Percentiles rank a stretch among this genome's conserved stretches.
These are phyloP conservation scores for Nicotiana noctiflora DNA, from an alignment of 257 asterid genomes.

Conservation along the genomic window DNA sequence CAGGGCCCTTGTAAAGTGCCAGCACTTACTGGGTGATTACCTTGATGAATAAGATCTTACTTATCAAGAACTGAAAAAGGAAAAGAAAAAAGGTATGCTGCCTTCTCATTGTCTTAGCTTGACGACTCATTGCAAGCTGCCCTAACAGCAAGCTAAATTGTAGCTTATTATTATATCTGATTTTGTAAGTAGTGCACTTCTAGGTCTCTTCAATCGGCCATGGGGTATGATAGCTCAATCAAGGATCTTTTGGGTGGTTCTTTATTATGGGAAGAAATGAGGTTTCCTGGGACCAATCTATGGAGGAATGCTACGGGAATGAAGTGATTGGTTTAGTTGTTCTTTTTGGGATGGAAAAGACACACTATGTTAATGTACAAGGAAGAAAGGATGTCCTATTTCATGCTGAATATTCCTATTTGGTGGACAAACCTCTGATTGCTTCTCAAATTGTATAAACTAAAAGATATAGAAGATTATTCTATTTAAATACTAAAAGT, in stretches of 20 bases:
- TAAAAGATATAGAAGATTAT: background rate
- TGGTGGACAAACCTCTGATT: background rate
- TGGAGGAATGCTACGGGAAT: background rate
- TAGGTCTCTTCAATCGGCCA: background rate
- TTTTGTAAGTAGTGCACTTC: background rate
- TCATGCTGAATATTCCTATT: background rate
- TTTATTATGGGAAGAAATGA: background rate
- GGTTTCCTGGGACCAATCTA: background rate
- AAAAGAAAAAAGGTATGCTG: background rate
- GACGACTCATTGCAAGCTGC: background rate
- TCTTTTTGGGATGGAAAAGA: constrained; percentile 2
- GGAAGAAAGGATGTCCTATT: constrained; percentile 1
- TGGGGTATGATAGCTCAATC: background rate
- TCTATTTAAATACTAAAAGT: background rate
- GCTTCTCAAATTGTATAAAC: background rate
- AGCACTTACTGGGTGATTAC: background rate
- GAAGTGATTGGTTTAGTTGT: background rate
- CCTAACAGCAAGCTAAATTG: background rate
- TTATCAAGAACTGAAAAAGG: background rate
- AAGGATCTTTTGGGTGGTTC: background rate
- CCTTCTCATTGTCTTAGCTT: constrained; percentile 2
- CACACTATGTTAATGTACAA: background rate
- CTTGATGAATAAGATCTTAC: background rate
- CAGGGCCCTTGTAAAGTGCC: background rate
- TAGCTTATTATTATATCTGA: background rate